Conservation (phyloP, 2,329 filamentous ascomycete species). For the Hypoxylon sp. region DNA sequence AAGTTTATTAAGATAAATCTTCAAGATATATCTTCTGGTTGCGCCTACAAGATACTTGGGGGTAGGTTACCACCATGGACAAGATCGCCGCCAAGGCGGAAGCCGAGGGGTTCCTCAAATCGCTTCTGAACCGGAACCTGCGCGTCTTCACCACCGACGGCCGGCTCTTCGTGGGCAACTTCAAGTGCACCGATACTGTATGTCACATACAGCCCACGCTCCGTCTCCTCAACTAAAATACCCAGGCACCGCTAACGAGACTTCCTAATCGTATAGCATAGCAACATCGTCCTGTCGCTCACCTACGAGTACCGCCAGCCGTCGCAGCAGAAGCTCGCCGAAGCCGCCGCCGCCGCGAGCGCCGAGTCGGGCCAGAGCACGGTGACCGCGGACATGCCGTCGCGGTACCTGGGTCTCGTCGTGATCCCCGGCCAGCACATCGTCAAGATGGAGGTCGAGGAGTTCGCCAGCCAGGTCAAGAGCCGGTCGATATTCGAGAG, state of each 20-base stretch:
- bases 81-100: slow-evolving; percentile 59
- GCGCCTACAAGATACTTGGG: not conserved
- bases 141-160: slow-evolving; percentile 84
- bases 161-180: slow-evolving; percentile 87
- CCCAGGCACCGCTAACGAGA: too few species aligned
- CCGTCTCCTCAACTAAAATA: too few species aligned
- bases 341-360: slow-evolving; percentile 53
- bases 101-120: slow-evolving; percentile 67
- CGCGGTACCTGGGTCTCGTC: slow-evolving; percentile 87
- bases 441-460: slow-evolving; percentile 87
- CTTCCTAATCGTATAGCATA: slow-evolving; percentile 73
- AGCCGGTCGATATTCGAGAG: slow-evolving; percentile 45
- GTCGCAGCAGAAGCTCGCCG: slow-evolving; percentile 60
- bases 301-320: slow-evolving; percentile 92
- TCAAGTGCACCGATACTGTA: slow-evolving; percentile 96
- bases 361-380: slow-evolving; percentile 57
- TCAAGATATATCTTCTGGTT: not conserved
- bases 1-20: not conserved
- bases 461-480: slow-evolving; percentile 70
- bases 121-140: slow-evolving; percentile 81
- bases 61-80: slow-evolving; percentile 33
- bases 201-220: too few species aligned
- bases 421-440: slow-evolving; percentile 91
- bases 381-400: slow-evolving; percentile 78
- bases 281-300: slow-evolving; percentile 86